A percentile compares a stretch with the other conserved stretches of the same genome.
These are phyloP conservation scores for Hypoxylon rubiginosum DNA, from an alignment of 2,329 filamentous ascomycete species.

Conservation along the genomic window DNA sequence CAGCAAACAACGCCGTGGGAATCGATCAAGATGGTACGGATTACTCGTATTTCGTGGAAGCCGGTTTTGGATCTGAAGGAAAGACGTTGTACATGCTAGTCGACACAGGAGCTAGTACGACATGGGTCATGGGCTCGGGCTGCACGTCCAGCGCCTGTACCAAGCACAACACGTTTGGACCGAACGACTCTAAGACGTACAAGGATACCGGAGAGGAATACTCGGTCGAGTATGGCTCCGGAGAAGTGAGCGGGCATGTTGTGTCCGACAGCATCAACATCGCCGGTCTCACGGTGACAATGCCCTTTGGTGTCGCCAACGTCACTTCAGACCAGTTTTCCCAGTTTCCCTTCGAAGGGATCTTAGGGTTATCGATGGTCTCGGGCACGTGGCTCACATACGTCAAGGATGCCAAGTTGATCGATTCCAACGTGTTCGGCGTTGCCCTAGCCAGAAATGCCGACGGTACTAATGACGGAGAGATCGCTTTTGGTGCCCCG, in stretches of 20 bases:
- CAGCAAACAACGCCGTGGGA: conserved; percentile 63
- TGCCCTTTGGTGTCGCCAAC: conserved; percentile 80
- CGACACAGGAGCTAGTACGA: conserved; percentile 78
- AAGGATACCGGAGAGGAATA: conserved; percentile 68
- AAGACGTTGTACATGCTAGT: conserved; percentile 72
- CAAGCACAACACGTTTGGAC: conserved; percentile 78
- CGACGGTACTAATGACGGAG: conserved; percentile 78
- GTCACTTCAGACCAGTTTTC: conserved; percentile 80
- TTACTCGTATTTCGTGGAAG: conserved; percentile 74
- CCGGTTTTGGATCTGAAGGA: conserved; percentile 66
- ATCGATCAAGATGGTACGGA: conserved; percentile 75
- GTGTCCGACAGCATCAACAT: conserved; percentile 76
- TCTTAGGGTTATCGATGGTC: conserved; percentile 80
- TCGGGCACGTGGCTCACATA: conserved; percentile 77
- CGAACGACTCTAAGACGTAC: conserved; percentile 74
- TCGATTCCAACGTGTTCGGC: conserved; percentile 76
- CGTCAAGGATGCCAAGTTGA: conserved; percentile 67
- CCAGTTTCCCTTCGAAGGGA: conserved; percentile 88
- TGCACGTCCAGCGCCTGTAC: conserved; percentile 77
- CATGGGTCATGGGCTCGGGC: conserved; percentile 83
- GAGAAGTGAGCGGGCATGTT: conserved; percentile 75
- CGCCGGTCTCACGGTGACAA: conserved; percentile 72
- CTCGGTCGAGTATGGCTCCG: conserved; percentile 81
- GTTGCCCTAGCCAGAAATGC: conserved; percentile 76
- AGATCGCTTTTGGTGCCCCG: conserved; percentile 80